These are phyloP conservation scores for Lecanicillium sp. DNA, from an alignment of 2,329 filamentous ascomycete genomes.

Conservation along the genomic window DNA sequence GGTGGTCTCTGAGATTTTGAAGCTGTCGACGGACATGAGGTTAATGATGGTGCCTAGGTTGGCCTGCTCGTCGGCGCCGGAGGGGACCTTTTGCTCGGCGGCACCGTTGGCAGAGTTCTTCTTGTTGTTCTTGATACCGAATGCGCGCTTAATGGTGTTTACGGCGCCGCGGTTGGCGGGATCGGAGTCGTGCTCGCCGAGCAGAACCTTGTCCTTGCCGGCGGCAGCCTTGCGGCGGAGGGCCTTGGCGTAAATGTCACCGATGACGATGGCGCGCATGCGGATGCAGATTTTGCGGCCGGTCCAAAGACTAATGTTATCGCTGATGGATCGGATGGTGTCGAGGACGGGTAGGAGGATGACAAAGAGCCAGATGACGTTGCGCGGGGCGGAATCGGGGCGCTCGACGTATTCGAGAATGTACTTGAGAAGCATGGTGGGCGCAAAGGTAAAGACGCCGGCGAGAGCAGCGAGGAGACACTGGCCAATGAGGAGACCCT, in stretches of 20 bases:
- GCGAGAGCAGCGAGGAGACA: constrained; percentile 73
- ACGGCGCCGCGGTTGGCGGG: constrained; percentile 35
- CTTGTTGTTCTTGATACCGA: constrained; percentile 51
- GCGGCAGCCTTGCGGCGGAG: constrained; percentile 84
- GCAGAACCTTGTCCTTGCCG: constrained; percentile 66
- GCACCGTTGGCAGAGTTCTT: constrained; percentile 31
- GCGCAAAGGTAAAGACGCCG: constrained; percentile 81
- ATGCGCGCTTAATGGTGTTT: constrained; percentile 46
- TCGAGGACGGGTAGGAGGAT: constrained; percentile 83
- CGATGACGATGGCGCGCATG: constrained; percentile 88
- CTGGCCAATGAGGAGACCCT: constrained; percentile 66
- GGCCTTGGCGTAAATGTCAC: constrained; percentile 95
- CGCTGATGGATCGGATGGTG: constrained; percentile 71
- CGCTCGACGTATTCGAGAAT: constrained; percentile 94
- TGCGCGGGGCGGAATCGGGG: constrained; percentile 66
- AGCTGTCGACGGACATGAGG: constrained; percentile 98
- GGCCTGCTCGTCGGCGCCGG: constrained; percentile 61
- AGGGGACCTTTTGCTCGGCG: constrained; percentile 31
- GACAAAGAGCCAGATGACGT: constrained; percentile 94
- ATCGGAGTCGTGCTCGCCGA: constrained; percentile 32
- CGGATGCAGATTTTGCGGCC: constrained; percentile 92
- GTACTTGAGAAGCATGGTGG: constrained; percentile 81
- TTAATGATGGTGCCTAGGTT: constrained; percentile 99
- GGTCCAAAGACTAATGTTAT: constrained; percentile 85
- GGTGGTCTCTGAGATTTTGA: constrained; percentile 93